Evolutionary conservation across 257 asterid genomes (phyloP).

Genomic region (Capsicum rhomboideum): DNA sequence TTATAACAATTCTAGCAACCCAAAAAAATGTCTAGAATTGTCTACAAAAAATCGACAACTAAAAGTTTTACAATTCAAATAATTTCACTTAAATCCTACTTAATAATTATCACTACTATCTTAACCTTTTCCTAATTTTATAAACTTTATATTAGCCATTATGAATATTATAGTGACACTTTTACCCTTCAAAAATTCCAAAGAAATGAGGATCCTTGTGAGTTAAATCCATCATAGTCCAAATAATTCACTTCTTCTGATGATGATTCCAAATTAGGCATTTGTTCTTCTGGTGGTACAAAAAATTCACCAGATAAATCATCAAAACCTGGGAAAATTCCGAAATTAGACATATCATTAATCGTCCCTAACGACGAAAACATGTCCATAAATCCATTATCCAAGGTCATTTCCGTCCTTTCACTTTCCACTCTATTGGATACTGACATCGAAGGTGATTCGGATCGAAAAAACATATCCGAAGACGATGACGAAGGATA

Average conservation of each 20-base stretch:
- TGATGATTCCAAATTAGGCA: conserved; percentile 17
- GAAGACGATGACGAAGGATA: no score
- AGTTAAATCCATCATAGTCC: conserved; percentile 18
- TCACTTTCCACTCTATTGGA: conserved; percentile 12
- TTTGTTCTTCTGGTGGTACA: conserved; percentile 15
- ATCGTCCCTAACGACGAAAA: conserved; percentile 18
- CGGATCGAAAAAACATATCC: no score
- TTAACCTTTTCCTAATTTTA: not conserved
- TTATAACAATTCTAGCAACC: not conserved
- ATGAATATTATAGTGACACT: not conserved
- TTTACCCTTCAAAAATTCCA: conserved; percentile 42
- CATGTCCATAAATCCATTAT: conserved; percentile 31
- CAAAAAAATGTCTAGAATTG: not conserved
- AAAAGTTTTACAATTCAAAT: not conserved
- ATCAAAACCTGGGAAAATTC: conserved; percentile 55
- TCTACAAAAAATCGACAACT: not conserved
- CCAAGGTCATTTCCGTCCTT: conserved; percentile 38
- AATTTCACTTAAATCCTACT: not conserved
- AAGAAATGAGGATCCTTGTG: conserved; percentile 37
- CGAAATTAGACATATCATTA: conserved; percentile 31
- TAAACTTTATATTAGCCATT: not conserved
- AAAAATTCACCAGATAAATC: conserved; percentile 31
- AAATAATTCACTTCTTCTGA: conserved; percentile 16
- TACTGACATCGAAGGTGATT: not conserved
- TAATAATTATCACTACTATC: not conserved